A percentile compares a stretch with the other conserved stretches of the same genome.
These are phyloP conservation scores for Alternaria tenuissima DNA, from an alignment of 2,329 filamentous ascomycete species.

Conservation along the genomic window DNA sequence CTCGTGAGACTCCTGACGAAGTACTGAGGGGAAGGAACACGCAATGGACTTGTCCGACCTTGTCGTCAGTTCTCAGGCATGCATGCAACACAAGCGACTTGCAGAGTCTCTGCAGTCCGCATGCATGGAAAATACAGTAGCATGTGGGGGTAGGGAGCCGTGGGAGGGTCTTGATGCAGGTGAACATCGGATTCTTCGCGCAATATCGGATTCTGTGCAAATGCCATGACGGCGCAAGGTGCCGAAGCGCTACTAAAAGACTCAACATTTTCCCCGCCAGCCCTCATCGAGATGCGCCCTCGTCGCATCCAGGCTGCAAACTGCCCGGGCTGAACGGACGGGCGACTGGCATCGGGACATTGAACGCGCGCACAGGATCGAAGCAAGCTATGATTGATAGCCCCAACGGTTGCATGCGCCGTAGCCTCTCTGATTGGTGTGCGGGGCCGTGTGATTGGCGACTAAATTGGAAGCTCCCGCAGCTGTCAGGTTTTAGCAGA, in stretches of 20 bases:
- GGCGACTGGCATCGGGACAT: not conserved
- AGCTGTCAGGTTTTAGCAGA: slow-evolving; percentile 8
- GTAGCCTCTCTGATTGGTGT: not conserved
- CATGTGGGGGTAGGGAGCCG: slow-evolving; percentile 4
- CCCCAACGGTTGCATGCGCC: slow-evolving; percentile 2
- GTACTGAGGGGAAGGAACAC: not conserved
- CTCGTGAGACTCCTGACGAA: not conserved
- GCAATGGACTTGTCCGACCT: not conserved
- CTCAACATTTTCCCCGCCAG: slow-evolving; percentile 5
- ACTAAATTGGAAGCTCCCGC: slow-evolving; percentile 9
- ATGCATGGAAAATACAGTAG: not conserved
- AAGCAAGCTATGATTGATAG: not conserved
- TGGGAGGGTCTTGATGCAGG: slow-evolving; percentile 3
- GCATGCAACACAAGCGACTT: not conserved
- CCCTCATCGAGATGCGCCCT: not conserved
- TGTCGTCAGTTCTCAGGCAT: not conserved
- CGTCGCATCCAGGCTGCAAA: slow-evolving; percentile 1
- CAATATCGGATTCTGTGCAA: slow-evolving; percentile 17
- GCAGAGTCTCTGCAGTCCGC: not conserved
- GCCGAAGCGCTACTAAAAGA: slow-evolving; percentile 4
- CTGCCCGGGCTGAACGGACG: not conserved
- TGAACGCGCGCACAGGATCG: not conserved
- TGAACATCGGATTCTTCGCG: slow-evolving; percentile 18
- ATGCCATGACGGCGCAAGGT: slow-evolving; percentile 15
- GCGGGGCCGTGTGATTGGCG: slow-evolving; percentile 10